Evolutionary conservation across 2,329 filamentous ascomycete genomes (phyloP), one percentile per base, ranked within the genome.

Genomic region (Fusarium foetens): DNA sequence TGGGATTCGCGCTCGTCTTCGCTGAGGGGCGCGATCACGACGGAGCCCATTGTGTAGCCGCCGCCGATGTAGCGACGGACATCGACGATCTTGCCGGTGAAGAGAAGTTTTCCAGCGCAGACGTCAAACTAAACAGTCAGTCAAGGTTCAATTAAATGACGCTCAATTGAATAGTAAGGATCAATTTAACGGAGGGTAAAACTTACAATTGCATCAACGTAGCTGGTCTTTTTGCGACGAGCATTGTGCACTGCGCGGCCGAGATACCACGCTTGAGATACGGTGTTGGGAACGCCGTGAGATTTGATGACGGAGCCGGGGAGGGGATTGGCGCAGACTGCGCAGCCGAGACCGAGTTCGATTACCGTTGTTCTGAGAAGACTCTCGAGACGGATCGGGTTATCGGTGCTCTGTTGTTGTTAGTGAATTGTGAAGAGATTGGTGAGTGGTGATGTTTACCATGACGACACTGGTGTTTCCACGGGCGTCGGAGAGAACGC

Each of bases 241-340:
- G 75, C 75, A 8, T 67, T 42, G 21, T 76, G 72, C 1, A 77
- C 73, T 0, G 87, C 88, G 1, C 89, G 84, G 0, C 89, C 89
- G 31, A 91, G 89, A 42, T 85, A 81, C 86, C 85, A 89, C 1
- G 84, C 83, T 61, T 85, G 83, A 0, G 85, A 87, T 14, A 86
- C 76, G 0, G 85, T 88, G 63, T 87, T 83, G 51, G 84, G 79
- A 10, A 83, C 75, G 14, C 76, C 77, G 23, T 79, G 75, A 0
- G 79, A 65, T 48, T 82, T 83, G 42, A 83, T 75, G 1, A 75
- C 77, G 0, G 77, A 77, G 3, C 77, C 82, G 1, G 75, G 73
- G 6, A 83, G 71, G 1, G 82, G 82, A 17, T 77, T 77, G 5
- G 78, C 76, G 35, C 79, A 81, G 9, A 81, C 79, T 1, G 80